Base-by-base conservation (phyloP, 495 filamentous ascomycete genomes). In the Daldinia grandis region DNA sequence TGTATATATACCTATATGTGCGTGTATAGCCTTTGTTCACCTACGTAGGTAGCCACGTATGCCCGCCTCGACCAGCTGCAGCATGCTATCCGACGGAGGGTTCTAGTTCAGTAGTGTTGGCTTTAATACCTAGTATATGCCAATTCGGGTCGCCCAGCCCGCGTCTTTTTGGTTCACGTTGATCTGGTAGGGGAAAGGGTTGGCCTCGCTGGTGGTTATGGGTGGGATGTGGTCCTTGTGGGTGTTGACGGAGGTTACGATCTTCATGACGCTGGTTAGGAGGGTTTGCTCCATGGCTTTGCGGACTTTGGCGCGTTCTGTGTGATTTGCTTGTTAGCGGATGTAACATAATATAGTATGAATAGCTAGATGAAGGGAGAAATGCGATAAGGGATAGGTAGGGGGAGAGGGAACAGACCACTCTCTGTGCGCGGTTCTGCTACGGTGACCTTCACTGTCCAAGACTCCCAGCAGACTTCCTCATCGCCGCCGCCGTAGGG, bases 151-250 rank as follows among this genome's bases (percentile, higher is more conserved):
- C 17, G 91, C 91, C 93, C 93, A 97, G 40, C 90, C 86, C 69
- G 93, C 91, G 17, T 77, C 74, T 49, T 91, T 89, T 15, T 92
- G 92, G 68, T 95, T 93, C 35, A 98, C 85, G 24, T 92, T 84
- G 76, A 99, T 97, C 66, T 92, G 88, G 78, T 97, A 98, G 4
- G 95, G 95, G 76, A 99, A 99, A 0, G 96, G 94, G 75, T 98
- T 98, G 51, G 89, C 83, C 31, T 97, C 94, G 73, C 88, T 94
- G 7, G 92, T 95, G 25, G 93, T 98, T 64, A 99, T 98, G 53
- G 95, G 96, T 30, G 95, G 95, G 74, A 99, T 97, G 80, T 99
- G 95, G 75, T 97, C 93, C 78, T 96, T 97, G 73, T 97, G 91
- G 12, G 85, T 79, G 78, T 97, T 97, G 66, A 92, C 95, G 31